phyloP scores from a whole-genome alignment of 2,329 filamentous ascomycete genomes.

The Fusarium pseudograminearum region DNA sequence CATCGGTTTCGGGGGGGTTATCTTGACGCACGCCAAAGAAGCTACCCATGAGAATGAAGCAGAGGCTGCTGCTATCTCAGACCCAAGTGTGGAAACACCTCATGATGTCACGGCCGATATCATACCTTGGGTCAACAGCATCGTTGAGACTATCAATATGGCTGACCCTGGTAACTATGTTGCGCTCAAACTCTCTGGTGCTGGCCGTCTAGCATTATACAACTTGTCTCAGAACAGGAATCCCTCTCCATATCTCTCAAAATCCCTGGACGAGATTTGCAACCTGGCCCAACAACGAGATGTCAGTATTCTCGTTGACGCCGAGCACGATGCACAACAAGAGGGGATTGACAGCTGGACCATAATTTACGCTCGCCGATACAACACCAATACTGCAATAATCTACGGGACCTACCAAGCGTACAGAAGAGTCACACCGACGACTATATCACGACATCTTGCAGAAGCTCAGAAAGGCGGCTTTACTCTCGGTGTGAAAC shows the following conservation, averaged over 20 bases:
- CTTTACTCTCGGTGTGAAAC: constrained; percentile 77
- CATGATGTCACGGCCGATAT: too few species aligned
- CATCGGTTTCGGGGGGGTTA: too few species aligned
- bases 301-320: constrained; percentile 61
- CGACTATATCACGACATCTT: constrained; percentile 70
- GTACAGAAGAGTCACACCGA: constrained; percentile 74
- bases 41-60: too few species aligned
- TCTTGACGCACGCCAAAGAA: too few species aligned
- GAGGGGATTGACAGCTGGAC: constrained; percentile 85
- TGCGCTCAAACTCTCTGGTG: too few species aligned
- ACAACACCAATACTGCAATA: constrained; percentile 76
- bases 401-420: constrained; percentile 86
- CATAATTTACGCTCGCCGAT: constrained; percentile 77
- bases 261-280: constrained; percentile 75
- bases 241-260: constrained; percentile 72
- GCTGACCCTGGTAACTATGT: too few species aligned
- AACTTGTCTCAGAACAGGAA: constrained; percentile 50
- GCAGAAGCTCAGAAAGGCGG: constrained; percentile 65
- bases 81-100: too few species aligned
- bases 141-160: too few species aligned
- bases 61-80: too few species aligned
- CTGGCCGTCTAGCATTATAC: too few species aligned
- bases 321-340: constrained; percentile 84
- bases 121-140: too few species aligned
- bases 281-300: too few species aligned